Conservation (phyloP, 2,329 filamentous ascomycete species). For the Alternaria panax region DNA sequence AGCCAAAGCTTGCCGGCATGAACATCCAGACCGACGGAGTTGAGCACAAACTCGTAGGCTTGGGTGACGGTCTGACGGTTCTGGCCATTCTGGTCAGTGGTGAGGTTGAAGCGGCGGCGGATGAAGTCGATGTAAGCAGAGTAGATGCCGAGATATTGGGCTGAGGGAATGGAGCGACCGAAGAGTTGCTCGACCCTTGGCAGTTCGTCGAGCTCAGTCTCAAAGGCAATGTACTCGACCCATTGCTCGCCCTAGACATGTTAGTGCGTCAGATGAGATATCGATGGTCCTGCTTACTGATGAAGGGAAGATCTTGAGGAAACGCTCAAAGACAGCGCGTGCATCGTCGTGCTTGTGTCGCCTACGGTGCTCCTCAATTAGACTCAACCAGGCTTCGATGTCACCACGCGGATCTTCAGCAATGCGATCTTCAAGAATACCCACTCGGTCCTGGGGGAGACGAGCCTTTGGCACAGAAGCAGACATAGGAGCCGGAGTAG, state of each 20-base stretch:
- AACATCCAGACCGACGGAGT: slow-evolving; percentile 88
- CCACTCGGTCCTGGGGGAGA: slow-evolving; percentile 75
- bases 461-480: slow-evolving; percentile 57
- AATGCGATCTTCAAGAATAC: slow-evolving; percentile 87
- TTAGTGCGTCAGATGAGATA: slow-evolving; percentile 17
- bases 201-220: slow-evolving; percentile 85
- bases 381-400: slow-evolving; percentile 85
- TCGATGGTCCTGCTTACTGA: slow-evolving; percentile 70
- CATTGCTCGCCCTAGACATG: slow-evolving; percentile 87
- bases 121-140: slow-evolving; percentile 95
- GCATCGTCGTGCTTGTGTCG: slow-evolving; percentile 84
- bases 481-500: slow-evolving; percentile 38
- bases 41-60: slow-evolving; percentile 91
- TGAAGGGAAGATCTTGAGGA: slow-evolving; percentile 86
- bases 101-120: slow-evolving; percentile 86
- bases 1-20: slow-evolving; percentile 90
- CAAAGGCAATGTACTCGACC: slow-evolving; percentile 88
- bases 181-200: slow-evolving; percentile 83
- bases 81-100: slow-evolving; percentile 75
- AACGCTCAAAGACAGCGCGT: slow-evolving; percentile 81
- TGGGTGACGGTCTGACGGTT: slow-evolving; percentile 81
- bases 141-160: slow-evolving; percentile 88
- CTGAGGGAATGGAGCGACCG: slow-evolving; percentile 75
- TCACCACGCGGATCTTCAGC: slow-evolving; percentile 92
- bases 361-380: slow-evolving; percentile 84